phyloP scores from a whole-genome alignment of 331 rosid species.

The Acacia concinna region DNA sequence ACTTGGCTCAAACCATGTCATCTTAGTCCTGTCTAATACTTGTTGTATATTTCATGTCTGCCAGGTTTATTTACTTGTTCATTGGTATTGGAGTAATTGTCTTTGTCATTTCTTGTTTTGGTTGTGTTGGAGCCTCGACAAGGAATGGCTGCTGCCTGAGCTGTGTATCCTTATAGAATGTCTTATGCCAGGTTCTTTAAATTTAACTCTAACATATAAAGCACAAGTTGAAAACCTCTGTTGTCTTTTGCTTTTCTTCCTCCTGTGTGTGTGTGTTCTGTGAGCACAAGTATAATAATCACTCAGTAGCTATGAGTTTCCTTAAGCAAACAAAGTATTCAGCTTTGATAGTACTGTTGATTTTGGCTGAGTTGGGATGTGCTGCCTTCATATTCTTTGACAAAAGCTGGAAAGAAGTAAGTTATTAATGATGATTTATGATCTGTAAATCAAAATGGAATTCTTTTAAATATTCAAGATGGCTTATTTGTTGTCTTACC shows the following conservation, averaged over 20 bases:
- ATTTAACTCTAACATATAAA: slow-evolving; percentile 8
- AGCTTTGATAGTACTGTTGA: slow-evolving; percentile 65
- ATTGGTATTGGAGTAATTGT: slow-evolving; percentile 82
- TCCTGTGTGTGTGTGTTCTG: not conserved
- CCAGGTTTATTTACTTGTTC: slow-evolving; percentile 92
- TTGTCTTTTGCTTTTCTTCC: not conserved
- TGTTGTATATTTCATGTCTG: slow-evolving; percentile 27
- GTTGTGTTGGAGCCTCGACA: slow-evolving; percentile 74
- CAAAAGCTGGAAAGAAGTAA: slow-evolving; percentile 83
- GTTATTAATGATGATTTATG: slow-evolving; percentile 33
- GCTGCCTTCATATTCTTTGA: slow-evolving; percentile 88
- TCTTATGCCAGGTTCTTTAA: not conserved
- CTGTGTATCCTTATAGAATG: slow-evolving; percentile 78
- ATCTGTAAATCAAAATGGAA: slow-evolving; percentile 28
- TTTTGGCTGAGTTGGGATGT: slow-evolving; percentile 80
- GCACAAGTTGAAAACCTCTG: slow-evolving; percentile 5
- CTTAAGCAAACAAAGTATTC: slow-evolving; percentile 80
- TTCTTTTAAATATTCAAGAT: slow-evolving; percentile 9
- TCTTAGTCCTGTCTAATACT: slow-evolving; percentile 24
- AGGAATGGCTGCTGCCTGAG: slow-evolving; percentile 86
- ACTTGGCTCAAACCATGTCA: slow-evolving; percentile 9
- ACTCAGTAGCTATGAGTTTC: slow-evolving; percentile 39
- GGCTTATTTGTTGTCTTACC: slow-evolving; percentile 36
- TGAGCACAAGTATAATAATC: slow-evolving; percentile 9
- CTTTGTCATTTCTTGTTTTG: slow-evolving; percentile 77